Conservation (phyloP, 2,329 filamentous ascomycete species). For the Calycina herbarum region DNA sequence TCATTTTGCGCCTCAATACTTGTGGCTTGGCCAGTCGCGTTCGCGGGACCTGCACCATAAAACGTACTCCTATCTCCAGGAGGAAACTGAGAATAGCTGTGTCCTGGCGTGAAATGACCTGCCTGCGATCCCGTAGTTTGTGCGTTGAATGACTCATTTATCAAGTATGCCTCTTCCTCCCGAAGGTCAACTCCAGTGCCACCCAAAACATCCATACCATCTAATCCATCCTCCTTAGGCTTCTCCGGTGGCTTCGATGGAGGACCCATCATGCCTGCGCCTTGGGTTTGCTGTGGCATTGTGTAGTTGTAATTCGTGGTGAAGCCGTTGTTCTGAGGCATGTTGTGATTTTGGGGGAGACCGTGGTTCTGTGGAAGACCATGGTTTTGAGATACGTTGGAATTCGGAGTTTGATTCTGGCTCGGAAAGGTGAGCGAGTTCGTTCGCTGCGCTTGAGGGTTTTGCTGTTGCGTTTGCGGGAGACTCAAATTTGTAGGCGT, state of each 20-base stretch:
- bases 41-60: slow-evolving; percentile 65
- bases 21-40: slow-evolving; percentile 55
- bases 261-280: slow-evolving; percentile 52
- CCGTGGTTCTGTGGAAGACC: slow-evolving; percentile 5
- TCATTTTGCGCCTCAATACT: slow-evolving; percentile 57
- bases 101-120: slow-evolving; percentile 42
- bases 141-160: slow-evolving; percentile 52
- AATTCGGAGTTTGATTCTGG: slow-evolving; percentile 19
- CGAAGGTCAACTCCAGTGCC: slow-evolving; percentile 85
- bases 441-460: slow-evolving; percentile 35
- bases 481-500: slow-evolving; percentile 29
- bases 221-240: slow-evolving; percentile 61
- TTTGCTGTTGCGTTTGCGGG: slow-evolving; percentile 26
- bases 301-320: slow-evolving; percentile 30
- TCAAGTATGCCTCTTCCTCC: slow-evolving; percentile 79
- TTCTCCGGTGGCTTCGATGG: slow-evolving; percentile 61
- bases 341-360: slow-evolving; percentile 5
- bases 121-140: slow-evolving; percentile 44
- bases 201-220: slow-evolving; percentile 79
- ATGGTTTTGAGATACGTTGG: slow-evolving; percentile 19
- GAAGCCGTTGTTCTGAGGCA: slow-evolving; percentile 5
- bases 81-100: slow-evolving; percentile 55
- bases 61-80: slow-evolving; percentile 57
- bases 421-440: slow-evolving; percentile 29
- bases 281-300: slow-evolving; percentile 37